Evolutionary conservation across 73 alveolate genomes (phyloP).

Genomic region (Breviolum minutum): DNA sequence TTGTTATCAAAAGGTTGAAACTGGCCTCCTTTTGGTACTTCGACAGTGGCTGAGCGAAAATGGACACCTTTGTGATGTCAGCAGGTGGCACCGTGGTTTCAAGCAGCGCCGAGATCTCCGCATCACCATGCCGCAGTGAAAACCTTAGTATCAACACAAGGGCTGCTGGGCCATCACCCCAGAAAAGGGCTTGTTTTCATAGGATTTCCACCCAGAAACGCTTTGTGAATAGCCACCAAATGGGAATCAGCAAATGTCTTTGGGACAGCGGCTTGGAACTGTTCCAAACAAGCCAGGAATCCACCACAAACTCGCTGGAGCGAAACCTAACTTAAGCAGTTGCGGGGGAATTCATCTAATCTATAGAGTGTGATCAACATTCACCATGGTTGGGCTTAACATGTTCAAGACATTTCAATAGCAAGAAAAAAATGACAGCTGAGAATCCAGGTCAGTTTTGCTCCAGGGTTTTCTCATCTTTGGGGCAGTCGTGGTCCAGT

Average conservation of each 20-base stretch:
- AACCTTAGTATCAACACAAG: not conserved
- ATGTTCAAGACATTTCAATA: not conserved
- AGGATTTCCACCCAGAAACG: not conserved
- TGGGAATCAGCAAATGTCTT: not conserved
- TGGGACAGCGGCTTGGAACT: not conserved
- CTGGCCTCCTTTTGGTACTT: not conserved
- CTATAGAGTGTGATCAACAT: not conserved
- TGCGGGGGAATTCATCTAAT: not conserved
- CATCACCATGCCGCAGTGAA: slow-evolving; percentile 1
- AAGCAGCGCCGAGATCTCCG: not conserved
- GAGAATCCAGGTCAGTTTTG: not conserved
- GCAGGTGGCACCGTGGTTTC: slow-evolving; percentile 16
- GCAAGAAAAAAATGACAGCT: not conserved
- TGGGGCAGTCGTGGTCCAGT: not conserved
- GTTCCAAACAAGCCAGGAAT: slow-evolving; percentile 6
- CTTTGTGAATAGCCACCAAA: not conserved
- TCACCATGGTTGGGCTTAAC: not conserved
- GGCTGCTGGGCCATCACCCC: too few species aligned
- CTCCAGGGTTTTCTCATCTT: slow-evolving; percentile 27
- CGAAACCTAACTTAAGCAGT: not conserved
- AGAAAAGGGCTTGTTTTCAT: not conserved
- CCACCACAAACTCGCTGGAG: slow-evolving; percentile 10
- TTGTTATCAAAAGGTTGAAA: not conserved
- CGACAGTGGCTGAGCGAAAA: not conserved
- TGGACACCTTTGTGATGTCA: not conserved